Evolutionary conservation across 306 rosid species (phyloP).

Genomic region (Styphnolobium japonicum): DNA sequence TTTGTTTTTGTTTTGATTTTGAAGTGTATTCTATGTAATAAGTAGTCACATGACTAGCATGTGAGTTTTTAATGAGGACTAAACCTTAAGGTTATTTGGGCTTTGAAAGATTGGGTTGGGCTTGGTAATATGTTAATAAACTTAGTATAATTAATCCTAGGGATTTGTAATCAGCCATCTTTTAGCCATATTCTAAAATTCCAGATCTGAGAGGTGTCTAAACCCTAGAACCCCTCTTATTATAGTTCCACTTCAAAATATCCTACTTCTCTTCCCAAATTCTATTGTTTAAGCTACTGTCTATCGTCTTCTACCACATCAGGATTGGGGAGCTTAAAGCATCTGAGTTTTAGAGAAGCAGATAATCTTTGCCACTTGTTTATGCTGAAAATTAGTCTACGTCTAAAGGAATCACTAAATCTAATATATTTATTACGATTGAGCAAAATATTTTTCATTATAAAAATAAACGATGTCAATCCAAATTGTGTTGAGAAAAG

Average conservation of each 20-base stretch:
- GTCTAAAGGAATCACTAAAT: slow-evolving; percentile 1
- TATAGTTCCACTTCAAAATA: background rate
- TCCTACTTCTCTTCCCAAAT: slow-evolving; percentile 13
- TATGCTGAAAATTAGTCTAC: slow-evolving; percentile 5
- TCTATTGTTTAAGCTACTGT: background rate
- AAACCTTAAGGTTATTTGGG: background rate
- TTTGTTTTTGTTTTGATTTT: background rate
- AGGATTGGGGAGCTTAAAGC: background rate
- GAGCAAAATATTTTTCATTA: background rate
- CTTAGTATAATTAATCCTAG: background rate
- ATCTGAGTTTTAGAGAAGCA: background rate
- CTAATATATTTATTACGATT: background rate
- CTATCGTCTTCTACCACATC: background rate
- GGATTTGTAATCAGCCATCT: background rate
- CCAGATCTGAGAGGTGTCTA: background rate
- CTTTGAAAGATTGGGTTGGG: background rate
- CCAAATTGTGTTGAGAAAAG: background rate
- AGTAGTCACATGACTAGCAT: background rate
- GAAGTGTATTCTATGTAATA: background rate
- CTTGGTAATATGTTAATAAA: background rate
- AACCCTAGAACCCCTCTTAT: background rate
- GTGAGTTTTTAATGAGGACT: background rate
- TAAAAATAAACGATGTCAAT: slow-evolving; percentile 1
- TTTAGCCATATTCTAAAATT: background rate
- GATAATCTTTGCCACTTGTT: slow-evolving; percentile 7